Evolutionary conservation across 225 moss, liverwort and hornwort genomes (phyloP), one percentile per base, ranked within the genome.

Genomic region (Physcomitrellopsis africana): DNA sequence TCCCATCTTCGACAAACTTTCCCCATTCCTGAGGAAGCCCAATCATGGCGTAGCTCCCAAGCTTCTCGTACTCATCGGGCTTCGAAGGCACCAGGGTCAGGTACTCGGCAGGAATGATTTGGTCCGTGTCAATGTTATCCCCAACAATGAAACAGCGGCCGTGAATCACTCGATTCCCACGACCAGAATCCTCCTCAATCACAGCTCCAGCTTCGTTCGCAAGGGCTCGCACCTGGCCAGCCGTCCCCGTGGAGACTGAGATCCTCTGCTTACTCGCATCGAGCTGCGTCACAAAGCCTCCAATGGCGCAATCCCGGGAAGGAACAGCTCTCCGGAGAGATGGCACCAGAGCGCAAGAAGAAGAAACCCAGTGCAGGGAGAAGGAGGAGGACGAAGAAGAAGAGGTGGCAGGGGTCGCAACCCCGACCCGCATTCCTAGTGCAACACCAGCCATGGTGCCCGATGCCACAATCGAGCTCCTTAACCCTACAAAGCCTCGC

Each of bases 81-180:
- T 90, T 93, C 22, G 97, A 89, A 7, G 97, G 97, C 42, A 97
- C 97, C 37, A 97, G 82, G 45, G 91, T 97, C 18, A 94, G 84
- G 61, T 93, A 93, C 85, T 99, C 94, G 0, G 94, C 85, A 15
- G 94, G 97, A 23, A 99, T 99, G 74, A 99, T 99, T 82, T 99
- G 93, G 79, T 99, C 94, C 10, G 94, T 99, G 87, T 99, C 94
- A 72, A 99, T 94, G 86, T 99, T 99, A 66, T 99, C 87, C 41
- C 94, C 94, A 1, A 99, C 87, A 14, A 99, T 85, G 47, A 99
- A 99, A 78, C 97, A 99, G 18, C 86, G 81, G 56, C 97, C 94
- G 61, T 90, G 91, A 73, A 99, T 93, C 63, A 89, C 77, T 68
- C 87, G 86, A 41, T 76, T 80, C 6, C 76, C 46, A 11, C 81